These are phyloP conservation scores for Hortiboletus flavorubellus DNA, from an alignment of 768 basidiomycete species.

Conservation along the genomic window DNA sequence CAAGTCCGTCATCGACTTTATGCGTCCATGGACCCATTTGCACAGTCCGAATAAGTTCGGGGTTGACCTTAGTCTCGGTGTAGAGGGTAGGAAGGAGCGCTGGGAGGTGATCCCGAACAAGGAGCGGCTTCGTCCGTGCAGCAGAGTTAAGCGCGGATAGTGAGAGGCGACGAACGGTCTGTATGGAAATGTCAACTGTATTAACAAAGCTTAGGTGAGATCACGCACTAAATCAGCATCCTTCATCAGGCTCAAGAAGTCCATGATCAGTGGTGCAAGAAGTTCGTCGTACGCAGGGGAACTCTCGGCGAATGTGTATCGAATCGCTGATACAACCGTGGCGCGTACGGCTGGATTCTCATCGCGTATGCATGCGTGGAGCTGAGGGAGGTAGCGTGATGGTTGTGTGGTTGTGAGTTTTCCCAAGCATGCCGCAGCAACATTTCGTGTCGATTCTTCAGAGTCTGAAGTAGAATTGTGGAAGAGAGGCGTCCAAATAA, in stretches of 20 bases:
- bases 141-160: slow-evolving; percentile 92
- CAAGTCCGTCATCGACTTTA: slow-evolving; percentile 95
- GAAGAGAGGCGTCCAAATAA: slow-evolving; percentile 90
- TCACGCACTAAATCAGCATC: slow-evolving; percentile 77
- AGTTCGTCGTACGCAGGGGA: slow-evolving; percentile 85
- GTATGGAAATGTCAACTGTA: neutral
- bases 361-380: slow-evolving; percentile 79
- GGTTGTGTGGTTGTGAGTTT: slow-evolving; percentile 93
- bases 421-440: slow-evolving; percentile 94
- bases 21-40: slow-evolving; percentile 98
- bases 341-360: slow-evolving; percentile 70
- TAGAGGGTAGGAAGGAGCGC: slow-evolving; percentile 80
- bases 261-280: slow-evolving; percentile 81
- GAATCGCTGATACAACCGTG: slow-evolving; percentile 88
- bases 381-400: slow-evolving; percentile 84
- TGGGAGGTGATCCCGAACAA: slow-evolving; percentile 81
- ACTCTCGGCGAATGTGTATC: slow-evolving; percentile 87
- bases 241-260: slow-evolving; percentile 88
- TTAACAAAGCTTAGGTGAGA: neutral
- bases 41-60: slow-evolving; percentile 79
- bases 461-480: slow-evolving; percentile 78
- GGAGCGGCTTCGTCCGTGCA: slow-evolving; percentile 89
- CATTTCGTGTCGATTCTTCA: slow-evolving; percentile 90
- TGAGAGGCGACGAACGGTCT: slow-evolving; percentile 90
- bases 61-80: slow-evolving; percentile 77